These are phyloP conservation scores for Angomonas ambiguus DNA, from an alignment of 208 protist species.

Conservation along the genomic window DNA sequence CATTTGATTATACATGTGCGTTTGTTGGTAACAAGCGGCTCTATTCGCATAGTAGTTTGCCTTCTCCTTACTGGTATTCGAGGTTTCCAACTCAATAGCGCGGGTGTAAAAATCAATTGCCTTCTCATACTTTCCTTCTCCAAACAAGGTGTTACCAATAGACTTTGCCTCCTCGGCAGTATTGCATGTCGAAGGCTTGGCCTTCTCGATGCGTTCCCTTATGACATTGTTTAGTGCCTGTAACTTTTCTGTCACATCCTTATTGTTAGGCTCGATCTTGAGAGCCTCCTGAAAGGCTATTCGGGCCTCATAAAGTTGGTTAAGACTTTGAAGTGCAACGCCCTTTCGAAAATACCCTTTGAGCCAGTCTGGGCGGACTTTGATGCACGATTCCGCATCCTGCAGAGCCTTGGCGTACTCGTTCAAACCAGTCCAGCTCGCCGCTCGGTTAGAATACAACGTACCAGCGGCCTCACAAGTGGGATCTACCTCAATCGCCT, in stretches of 20 bases:
- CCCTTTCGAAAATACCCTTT: constrained; percentile 91
- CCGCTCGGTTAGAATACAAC: constrained; percentile 89
- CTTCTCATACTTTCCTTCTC: constrained; percentile 83
- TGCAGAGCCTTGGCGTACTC: constrained; percentile 71
- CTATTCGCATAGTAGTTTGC: constrained; percentile 88
- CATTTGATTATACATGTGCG: constrained; percentile 80
- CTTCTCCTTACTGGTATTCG: constrained; percentile 51
- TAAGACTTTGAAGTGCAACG: constrained; percentile 64
- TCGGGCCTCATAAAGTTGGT: constrained; percentile 73
- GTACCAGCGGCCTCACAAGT: constrained; percentile 66
- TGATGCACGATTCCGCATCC: constrained; percentile 85
- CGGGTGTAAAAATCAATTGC: constrained; percentile 86
- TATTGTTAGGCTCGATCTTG: constrained; percentile 65
- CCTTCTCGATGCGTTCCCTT: constrained; percentile 82
- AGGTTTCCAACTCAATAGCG: constrained; percentile 80
- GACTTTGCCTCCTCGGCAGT: constrained; percentile 80
- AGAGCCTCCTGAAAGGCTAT: constrained; percentile 78
- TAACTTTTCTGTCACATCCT: constrained; percentile 76
- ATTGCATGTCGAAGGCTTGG: constrained; percentile 62
- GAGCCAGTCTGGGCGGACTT: constrained; percentile 80
- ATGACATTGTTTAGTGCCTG: constrained; percentile 58
- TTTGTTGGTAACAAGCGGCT: constrained; percentile 89
- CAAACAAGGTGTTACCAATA: constrained; percentile 89
- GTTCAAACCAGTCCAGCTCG: constrained; percentile 69
- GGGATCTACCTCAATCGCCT: constrained; percentile 80